phyloP scores from a whole-genome alignment of 2,329 filamentous ascomycete species.

The Aspergillus sp. region DNA sequence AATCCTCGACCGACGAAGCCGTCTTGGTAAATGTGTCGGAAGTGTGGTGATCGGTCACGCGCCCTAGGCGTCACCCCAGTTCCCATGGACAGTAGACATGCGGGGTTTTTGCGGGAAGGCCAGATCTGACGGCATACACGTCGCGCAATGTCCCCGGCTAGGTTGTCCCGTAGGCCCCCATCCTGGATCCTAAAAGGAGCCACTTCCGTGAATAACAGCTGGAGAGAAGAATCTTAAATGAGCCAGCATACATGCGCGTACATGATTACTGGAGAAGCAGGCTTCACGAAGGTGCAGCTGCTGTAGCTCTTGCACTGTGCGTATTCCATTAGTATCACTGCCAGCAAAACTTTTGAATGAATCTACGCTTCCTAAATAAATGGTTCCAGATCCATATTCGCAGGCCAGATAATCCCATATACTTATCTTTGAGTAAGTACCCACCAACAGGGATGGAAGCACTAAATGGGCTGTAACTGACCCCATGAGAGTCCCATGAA shows the following conservation, averaged over 20 bases:
- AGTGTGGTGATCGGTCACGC: constrained; percentile 8
- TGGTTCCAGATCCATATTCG: constrained; percentile 6
- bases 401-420: constrained; percentile 9
- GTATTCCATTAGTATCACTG: background rate
- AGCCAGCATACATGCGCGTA: constrained; percentile 1
- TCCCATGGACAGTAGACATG: constrained; percentile 11
- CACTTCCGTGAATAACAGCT: constrained; percentile 5
- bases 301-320: constrained; percentile 13
- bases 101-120: constrained; percentile 7
- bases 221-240: constrained; percentile 15
- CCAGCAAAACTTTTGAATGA: background rate
- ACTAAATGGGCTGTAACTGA: background rate
- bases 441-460: too few species aligned
- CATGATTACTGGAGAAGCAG: background rate
- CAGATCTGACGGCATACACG: constrained; percentile 12
- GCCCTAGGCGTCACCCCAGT: constrained; percentile 5
- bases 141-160: constrained; percentile 8
- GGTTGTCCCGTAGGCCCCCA: constrained; percentile 10
- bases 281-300: constrained; percentile 13
- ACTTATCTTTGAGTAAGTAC: constrained; percentile 3
- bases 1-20: constrained; percentile 15
- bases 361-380: constrained; percentile 11
- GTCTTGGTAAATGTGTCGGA: constrained; percentile 15
- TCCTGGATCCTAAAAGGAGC: constrained; percentile 12
- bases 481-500: too few species aligned